Conservation (phyloP, 1,139 yeast genomes). For the Debaryomyces coudertii region DNA sequence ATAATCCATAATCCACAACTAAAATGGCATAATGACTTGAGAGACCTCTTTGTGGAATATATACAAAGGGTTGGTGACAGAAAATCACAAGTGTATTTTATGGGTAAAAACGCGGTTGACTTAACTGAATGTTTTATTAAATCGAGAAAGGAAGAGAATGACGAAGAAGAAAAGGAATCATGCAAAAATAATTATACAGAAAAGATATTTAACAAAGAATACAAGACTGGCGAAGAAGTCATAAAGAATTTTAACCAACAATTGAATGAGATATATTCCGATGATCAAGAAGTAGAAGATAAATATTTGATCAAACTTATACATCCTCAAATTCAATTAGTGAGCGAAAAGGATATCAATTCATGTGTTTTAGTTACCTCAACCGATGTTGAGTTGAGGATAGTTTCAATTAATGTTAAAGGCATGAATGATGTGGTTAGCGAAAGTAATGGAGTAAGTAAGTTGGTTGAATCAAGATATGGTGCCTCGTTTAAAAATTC, state of each 20-base stretch:
- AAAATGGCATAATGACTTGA: slow-evolving; percentile 74
- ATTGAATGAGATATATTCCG: slow-evolving; percentile 29
- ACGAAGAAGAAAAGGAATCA: slow-evolving; percentile 17
- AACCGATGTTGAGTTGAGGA: slow-evolving; percentile 70
- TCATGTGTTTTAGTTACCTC: slow-evolving; percentile 60
- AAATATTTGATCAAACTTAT: slow-evolving; percentile 45
- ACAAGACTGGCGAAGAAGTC: slow-evolving; percentile 35
- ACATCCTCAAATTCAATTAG: slow-evolving; percentile 49
- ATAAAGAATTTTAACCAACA: slow-evolving; percentile 38
- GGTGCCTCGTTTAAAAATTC: slow-evolving; percentile 73
- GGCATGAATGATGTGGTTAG: slow-evolving; percentile 50
- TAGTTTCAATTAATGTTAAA: slow-evolving; percentile 56
- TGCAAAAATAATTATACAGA: slow-evolving; percentile 14
- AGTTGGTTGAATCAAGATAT: slow-evolving; percentile 68
- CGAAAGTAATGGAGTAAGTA: slow-evolving; percentile 39
- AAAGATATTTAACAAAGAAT: slow-evolving; percentile 17
- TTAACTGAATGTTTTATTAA: slow-evolving; percentile 50
- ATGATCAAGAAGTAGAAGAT: slow-evolving; percentile 39
- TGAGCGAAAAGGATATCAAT: slow-evolving; percentile 35
- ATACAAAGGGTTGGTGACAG: slow-evolving; percentile 62
- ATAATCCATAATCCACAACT: slow-evolving; percentile 75
- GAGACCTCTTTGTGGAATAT: slow-evolving; percentile 66
- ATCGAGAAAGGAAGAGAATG: slow-evolving; percentile 21
- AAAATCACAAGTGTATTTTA: slow-evolving; percentile 58
- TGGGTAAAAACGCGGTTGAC: slow-evolving; percentile 73